These are phyloP conservation scores for Tolypocladium amazonense DNA, from an alignment of 2,329 filamentous ascomycete species.

Conservation along the genomic window DNA sequence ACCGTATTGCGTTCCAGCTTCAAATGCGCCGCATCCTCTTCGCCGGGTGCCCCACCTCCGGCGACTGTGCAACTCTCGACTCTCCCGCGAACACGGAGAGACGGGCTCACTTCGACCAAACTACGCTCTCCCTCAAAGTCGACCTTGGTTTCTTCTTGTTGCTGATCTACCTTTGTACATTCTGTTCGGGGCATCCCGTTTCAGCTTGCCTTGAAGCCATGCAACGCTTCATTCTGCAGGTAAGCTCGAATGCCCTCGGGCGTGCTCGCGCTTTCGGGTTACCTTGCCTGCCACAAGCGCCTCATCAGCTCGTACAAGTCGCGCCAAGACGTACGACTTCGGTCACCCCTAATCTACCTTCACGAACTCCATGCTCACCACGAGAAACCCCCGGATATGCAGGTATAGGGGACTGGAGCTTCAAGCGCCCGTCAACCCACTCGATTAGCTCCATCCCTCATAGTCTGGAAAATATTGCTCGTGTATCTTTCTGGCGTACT, in stretches of 20 bases:
- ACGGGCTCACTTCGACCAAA: not conserved
- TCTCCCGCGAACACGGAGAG: not conserved
- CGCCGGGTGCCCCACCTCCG: too few species aligned
- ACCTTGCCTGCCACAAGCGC: not conserved
- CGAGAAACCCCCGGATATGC: not conserved
- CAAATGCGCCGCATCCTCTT: not conserved
- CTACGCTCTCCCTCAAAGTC: not conserved
- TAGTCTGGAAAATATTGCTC: constrained; percentile 48
- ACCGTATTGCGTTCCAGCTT: too few species aligned
- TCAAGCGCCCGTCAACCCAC: not conserved
- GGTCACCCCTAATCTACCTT: not conserved
- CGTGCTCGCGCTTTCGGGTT: not conserved
- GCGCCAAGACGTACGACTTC: not conserved
- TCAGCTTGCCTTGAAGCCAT: not conserved
- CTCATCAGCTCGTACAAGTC: too few species aligned
- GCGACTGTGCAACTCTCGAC: too few species aligned
- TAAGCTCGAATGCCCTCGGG: not conserved
- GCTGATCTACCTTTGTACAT: not conserved
- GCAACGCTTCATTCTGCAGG: not conserved
- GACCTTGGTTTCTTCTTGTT: not conserved
- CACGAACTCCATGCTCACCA: not conserved
- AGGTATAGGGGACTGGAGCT: not conserved
- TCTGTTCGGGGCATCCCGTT: not conserved
- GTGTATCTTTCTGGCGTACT: constrained; percentile 48
- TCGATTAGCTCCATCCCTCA: constrained; percentile 20